A percentile compares a stretch with the other conserved stretches of the same genome.
These are phyloP conservation scores for Jamesozyma lodderae DNA, from an alignment of 805 yeast species.

Conservation along the genomic window DNA sequence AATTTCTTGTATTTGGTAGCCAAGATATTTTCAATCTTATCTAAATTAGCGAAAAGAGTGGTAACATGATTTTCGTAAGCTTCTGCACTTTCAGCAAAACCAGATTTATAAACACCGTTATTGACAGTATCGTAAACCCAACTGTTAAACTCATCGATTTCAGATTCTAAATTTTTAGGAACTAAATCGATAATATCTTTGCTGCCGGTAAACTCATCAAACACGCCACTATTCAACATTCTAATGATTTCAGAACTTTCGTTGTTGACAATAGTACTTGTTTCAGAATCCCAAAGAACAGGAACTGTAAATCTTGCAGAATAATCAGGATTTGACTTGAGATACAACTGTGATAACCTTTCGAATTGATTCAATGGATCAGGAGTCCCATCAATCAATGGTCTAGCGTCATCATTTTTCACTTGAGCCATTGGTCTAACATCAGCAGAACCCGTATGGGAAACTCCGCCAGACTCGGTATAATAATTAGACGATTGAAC, in stretches of 20 bases:
- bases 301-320: conserved; percentile 87
- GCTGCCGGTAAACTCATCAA: conserved; percentile 32
- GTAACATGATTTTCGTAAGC: conserved; percentile 67
- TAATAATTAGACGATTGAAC: conserved; percentile 1
- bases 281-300: conserved; percentile 82
- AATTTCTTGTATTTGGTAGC: conserved; percentile 33
- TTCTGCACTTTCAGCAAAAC: conserved; percentile 78
- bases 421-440: conserved; percentile 11
- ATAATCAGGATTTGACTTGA: conserved; percentile 65
- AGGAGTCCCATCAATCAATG: conserved; percentile 34
- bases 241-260: conserved; percentile 87
- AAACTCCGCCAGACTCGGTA: conserved; percentile 17
- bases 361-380: conserved; percentile 53
- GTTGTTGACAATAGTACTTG: conserved; percentile 77
- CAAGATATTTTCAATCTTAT: conserved; percentile 59
- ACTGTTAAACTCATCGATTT: conserved; percentile 69
- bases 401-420: conserved; percentile 15
- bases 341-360: conserved; percentile 63
- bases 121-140: conserved; percentile 83
- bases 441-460: conserved; percentile 3
- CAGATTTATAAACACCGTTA: conserved; percentile 91
- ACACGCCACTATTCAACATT: conserved; percentile 69
- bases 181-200: conserved; percentile 41
- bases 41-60: conserved; percentile 58
- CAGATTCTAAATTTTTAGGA: conserved; percentile 43